Conservation (phyloP, 2,329 filamentous ascomycete species). For the Hyphodiscus sp. region DNA sequence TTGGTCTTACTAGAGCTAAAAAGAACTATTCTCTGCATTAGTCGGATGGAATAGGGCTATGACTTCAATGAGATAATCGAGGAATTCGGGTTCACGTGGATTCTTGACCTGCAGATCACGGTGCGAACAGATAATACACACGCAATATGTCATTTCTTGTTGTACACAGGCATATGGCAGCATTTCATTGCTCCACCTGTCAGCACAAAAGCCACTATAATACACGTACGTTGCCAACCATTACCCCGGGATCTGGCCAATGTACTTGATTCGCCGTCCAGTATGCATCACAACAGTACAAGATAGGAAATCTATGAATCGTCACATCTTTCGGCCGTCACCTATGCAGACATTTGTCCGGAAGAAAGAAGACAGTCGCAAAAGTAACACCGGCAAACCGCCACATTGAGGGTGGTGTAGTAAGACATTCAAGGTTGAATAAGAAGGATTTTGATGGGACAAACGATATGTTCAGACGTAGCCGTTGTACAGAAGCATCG, state of each 20-base stretch:
- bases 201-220: conserved; percentile 11
- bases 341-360: not conserved
- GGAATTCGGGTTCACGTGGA: not conserved
- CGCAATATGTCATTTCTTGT: conserved; percentile 1
- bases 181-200: conserved; percentile 4
- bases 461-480: conserved; percentile 17
- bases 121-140: not conserved
- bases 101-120: not conserved
- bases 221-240: conserved; percentile 1
- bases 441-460: conserved; percentile 11
- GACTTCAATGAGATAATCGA: not conserved
- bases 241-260: not conserved
- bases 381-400: conserved; percentile 11
- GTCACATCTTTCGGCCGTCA: not conserved
- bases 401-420: conserved; percentile 16
- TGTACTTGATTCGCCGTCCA: not conserved
- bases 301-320: conserved; percentile 1
- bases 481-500: conserved; percentile 13
- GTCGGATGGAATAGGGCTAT: too few relatives aligned
- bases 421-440: conserved; percentile 27
- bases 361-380: conserved; percentile 7
- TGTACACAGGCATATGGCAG: conserved; percentile 14
- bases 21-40: too few relatives aligned
- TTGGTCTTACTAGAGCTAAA: too few relatives aligned
- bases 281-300: not conserved